phyloP scores from a whole-genome alignment of 2,329 filamentous ascomycete species.

The Aspergillus oerlinghausenensis region DNA sequence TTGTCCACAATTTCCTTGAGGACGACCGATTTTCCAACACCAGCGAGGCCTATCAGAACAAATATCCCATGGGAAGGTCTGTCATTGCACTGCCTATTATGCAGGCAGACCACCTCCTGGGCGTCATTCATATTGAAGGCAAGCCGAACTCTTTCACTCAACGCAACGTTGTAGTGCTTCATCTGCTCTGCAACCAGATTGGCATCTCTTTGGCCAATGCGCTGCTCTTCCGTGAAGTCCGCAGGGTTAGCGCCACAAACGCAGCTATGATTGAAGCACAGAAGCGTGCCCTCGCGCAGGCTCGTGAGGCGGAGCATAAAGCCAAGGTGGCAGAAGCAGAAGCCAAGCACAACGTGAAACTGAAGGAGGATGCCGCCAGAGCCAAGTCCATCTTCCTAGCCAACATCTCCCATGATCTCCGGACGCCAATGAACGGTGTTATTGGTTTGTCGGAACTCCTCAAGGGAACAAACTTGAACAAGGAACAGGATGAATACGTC shows the following conservation, averaged over 20 bases:
- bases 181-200: slow-evolving; percentile 60
- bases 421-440: slow-evolving; percentile 93
- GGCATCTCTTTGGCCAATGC: slow-evolving; percentile 62
- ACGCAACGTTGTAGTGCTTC: slow-evolving; percentile 48
- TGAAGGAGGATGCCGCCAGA: slow-evolving; percentile 63
- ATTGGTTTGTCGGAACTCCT: slow-evolving; percentile 67
- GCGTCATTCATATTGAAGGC: slow-evolving; percentile 59
- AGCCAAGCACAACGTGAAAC: slow-evolving; percentile 59
- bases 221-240: slow-evolving; percentile 56
- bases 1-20: slow-evolving; percentile 59
- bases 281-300: slow-evolving; percentile 58
- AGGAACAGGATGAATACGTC: slow-evolving; percentile 58
- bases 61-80: slow-evolving; percentile 54
- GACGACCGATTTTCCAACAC: slow-evolving; percentile 63
- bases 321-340: slow-evolving; percentile 61
- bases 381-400: slow-evolving; percentile 94
- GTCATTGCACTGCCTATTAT: slow-evolving; percentile 61
- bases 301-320: slow-evolving; percentile 59
- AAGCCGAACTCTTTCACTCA: slow-evolving; percentile 62
- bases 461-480: slow-evolving; percentile 52
- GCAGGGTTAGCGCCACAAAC: slow-evolving; percentile 60
- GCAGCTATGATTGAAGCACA: slow-evolving; percentile 63
- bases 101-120: slow-evolving; percentile 56
- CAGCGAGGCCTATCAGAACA: slow-evolving; percentile 50
- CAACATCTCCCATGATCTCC: slow-evolving; percentile 82